Evolutionary conservation across 495 filamentous ascomycete species (phyloP), one percentile per base, ranked within the genome.

Genomic region (Pseudoneurospora amorphoporcata): DNA sequence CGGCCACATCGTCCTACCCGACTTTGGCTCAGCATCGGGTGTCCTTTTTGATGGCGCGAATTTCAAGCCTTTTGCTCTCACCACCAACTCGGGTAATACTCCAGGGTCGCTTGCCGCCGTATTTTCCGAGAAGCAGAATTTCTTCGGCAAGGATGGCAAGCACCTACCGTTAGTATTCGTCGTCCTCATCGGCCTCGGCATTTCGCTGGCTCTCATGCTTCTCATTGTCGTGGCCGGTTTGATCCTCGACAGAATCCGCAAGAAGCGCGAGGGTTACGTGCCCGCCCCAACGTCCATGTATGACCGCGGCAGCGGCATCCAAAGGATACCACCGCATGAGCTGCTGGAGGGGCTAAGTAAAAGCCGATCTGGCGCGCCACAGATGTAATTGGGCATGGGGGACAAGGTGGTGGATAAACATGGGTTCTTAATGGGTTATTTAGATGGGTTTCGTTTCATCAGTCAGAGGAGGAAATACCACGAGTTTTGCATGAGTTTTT

Each of bases 151-250:
- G 73, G 71, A 70, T 43, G 72, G 76, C 72, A 76, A 80, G 71
- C 70, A 77, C 87, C 87, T 95, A 73, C 92, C 93, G 10, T 86
- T 92, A 72, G 96, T 93, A 42, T 94, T 97, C 74, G 87, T 98
- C 39, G 92, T 98, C 17, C 87, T 99, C 39, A 94, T 99, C 68
- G 91, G 90, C n/a, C 90, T 99, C 71, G 97, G 91, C 68, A 92
- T 95, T 73, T 90, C 95, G 0, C 88, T 98, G 8, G 94, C 86
- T 68, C 88, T 94, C 73, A 92, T 94, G 78, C 92, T 98, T 81
- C 84, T 97, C 53, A 88, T 99, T 68, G 94, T 99, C 71, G 87
- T 92, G 32, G 87, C 89, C 39, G 95, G 95, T 72, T 87, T 98
- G 71, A 83, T 97, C 71, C 84, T 93, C 39, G 94, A 97, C 79